Evolutionary conservation across 2,329 filamentous ascomycete species (phyloP), one percentile per base, ranked within the genome.

Genomic region (Colletotrichum trifolii): DNA sequence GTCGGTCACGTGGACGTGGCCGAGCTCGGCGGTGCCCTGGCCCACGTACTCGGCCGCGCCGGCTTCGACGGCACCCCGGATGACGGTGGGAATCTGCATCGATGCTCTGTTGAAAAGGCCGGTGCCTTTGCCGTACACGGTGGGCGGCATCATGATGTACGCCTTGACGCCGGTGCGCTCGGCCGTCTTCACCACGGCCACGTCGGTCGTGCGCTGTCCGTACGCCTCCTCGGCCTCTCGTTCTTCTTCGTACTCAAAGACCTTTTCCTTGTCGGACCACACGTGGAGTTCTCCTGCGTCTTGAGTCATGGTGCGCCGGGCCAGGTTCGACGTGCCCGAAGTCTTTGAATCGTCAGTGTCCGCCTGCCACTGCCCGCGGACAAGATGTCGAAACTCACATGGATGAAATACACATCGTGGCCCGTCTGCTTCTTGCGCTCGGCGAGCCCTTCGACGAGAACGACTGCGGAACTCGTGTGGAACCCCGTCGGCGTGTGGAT

Each of bases 1-100:
- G 66, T 85, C 82, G 3, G 71, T 70, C 4, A 85, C 73, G 50
- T 84, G 82, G 4, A 84, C 78, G 61, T 82, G 74, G 46, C 81
- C 79, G 75, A 78, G 82, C 2, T 74, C 69, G 0, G 70, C 76
- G 0, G 71, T 64, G 1, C 81, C 81, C 0, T 76, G 70, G 3
- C 78, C 79, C 6, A 82, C 65, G n/a, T 69, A 64, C 1, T 64
- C 58, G 1, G 72, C 52, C 4, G 58, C 59, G 0, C 69, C 68
- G 6, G 67, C 60, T n/a, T 72, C 69, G 4, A 78, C 48, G 1
- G 76, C 74, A 1, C 71, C 65, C 15, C 72, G 68, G 4, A 77
- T 75, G 8, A 79, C 65, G 9, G 64, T 69, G n/a, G 69, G 78
- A 15, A 83, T 73, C 66, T 83, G 78, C 33, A 79, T 74, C 12